Evolutionary conservation across 2,329 filamentous ascomycete species (phyloP).

Genomic region (Polychaeton citri): DNA sequence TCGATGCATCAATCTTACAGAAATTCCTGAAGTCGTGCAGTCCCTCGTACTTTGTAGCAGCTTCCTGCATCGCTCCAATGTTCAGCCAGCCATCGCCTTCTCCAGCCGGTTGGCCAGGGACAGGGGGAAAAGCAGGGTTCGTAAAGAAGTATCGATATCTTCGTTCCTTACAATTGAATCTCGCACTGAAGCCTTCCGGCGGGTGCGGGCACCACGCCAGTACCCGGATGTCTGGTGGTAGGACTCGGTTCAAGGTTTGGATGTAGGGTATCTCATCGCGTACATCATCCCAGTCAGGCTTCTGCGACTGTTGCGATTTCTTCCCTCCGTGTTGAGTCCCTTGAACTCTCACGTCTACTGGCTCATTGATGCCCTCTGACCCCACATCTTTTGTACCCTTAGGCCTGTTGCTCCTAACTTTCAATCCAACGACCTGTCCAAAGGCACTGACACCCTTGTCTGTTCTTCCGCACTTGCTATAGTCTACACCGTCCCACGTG

Average conservation of each 20-base stretch:
- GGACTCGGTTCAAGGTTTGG: slow-evolving; percentile 68
- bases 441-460: slow-evolving; percentile 92
- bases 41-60: slow-evolving; percentile 68
- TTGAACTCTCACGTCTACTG: slow-evolving; percentile 7
- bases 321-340: no score
- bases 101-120: slow-evolving; percentile 26
- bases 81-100: slow-evolving; percentile 62
- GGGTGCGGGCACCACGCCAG: slow-evolving; percentile 86
- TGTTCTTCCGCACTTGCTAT: slow-evolving; percentile 89
- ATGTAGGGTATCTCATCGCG: slow-evolving; percentile 75
- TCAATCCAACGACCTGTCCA: slow-evolving; percentile 79
- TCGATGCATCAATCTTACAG: slow-evolving; percentile 82
- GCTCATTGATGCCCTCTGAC: slow-evolving; percentile 1
- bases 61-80: slow-evolving; percentile 72
- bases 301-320: slow-evolving; percentile 2
- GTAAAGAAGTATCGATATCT: slow-evolving; percentile 98
- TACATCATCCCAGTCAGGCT: slow-evolving; percentile 47
- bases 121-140: slow-evolving; percentile 69
- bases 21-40: slow-evolving; percentile 92
- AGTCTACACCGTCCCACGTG: slow-evolving; percentile 74
- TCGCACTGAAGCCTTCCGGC: slow-evolving; percentile 69
- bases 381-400: slow-evolving; percentile 9
- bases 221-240: slow-evolving; percentile 79
- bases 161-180: slow-evolving; percentile 83
- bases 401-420: slow-evolving; percentile 68